These are phyloP conservation scores for Saturnispora dispora DNA, from an alignment of 805 yeast species.

Conservation along the genomic window DNA sequence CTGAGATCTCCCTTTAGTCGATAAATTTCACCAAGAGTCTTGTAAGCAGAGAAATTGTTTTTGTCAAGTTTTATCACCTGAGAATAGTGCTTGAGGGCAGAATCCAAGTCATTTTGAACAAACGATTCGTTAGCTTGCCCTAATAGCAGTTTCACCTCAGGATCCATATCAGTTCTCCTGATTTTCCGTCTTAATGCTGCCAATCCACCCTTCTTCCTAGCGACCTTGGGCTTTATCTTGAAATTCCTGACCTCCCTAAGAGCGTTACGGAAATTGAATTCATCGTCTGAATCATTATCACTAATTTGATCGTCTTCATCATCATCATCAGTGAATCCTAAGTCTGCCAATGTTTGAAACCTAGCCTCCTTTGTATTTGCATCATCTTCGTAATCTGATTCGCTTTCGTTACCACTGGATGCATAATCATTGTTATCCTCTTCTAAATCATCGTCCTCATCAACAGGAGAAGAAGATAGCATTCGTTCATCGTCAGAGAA, in stretches of 20 bases:
- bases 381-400: constrained; percentile 16
- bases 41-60: constrained; percentile 73
- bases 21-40: constrained; percentile 79
- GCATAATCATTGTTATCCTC: constrained; percentile 9
- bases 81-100: constrained; percentile 49
- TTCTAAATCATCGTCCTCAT: constrained; percentile 15
- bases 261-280: constrained; percentile 48
- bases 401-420: constrained; percentile 4
- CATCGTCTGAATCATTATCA: constrained; percentile 33
- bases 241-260: constrained; percentile 62
- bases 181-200: constrained; percentile 31
- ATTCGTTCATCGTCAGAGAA: constrained; percentile 17
- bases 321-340: constrained; percentile 24
- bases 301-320: constrained; percentile 23
- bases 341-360: constrained; percentile 17
- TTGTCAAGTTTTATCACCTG: constrained; percentile 74
- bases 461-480: constrained; percentile 4
- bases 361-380: constrained; percentile 13
- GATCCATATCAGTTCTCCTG: constrained; percentile 45
- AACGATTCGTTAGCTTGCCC: constrained; percentile 76
- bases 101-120: constrained; percentile 51
- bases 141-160: constrained; percentile 58
- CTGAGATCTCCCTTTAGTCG: constrained; percentile 54
- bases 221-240: constrained; percentile 32
- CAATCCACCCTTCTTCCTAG: constrained; percentile 24